Evolutionary conservation across 2,329 filamentous ascomycete genomes (phyloP).

Genomic region (Aspergillus uvarum): DNA sequence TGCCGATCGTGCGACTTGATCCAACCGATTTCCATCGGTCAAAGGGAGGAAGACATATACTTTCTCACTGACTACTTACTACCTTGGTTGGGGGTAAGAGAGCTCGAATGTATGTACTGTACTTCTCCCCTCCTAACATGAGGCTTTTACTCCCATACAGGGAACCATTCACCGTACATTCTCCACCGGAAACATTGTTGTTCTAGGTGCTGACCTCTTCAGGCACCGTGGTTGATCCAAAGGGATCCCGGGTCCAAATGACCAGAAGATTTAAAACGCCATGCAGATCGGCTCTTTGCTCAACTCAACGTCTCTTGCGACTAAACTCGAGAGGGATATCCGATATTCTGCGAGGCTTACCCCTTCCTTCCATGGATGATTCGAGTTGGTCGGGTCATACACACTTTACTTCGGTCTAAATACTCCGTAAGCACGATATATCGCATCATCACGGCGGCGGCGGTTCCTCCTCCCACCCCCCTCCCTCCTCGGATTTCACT

Average conservation of each 20-base stretch:
- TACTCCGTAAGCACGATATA: no score
- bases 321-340: slow-evolving; percentile 5
- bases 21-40: background rate
- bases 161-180: background rate
- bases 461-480: background rate
- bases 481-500: background rate
- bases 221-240: background rate
- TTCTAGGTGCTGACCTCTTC: background rate
- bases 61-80: background rate
- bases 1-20: background rate
- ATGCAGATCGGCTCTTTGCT: slow-evolving; percentile 10
- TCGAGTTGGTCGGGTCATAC: no score
- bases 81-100: background rate
- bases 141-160: no score
- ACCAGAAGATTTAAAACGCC: slow-evolving; percentile 9
- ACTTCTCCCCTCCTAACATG: no score
- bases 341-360: slow-evolving; percentile 16
- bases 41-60: background rate
- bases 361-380: background rate
- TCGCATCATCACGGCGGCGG: background rate
- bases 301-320: slow-evolving; percentile 1
- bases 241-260: background rate
- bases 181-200: background rate
- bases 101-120: background rate
- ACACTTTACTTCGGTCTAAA: no score